phyloP scores from a whole-genome alignment of 345 rosid species.

The Gossypium turneri region DNA sequence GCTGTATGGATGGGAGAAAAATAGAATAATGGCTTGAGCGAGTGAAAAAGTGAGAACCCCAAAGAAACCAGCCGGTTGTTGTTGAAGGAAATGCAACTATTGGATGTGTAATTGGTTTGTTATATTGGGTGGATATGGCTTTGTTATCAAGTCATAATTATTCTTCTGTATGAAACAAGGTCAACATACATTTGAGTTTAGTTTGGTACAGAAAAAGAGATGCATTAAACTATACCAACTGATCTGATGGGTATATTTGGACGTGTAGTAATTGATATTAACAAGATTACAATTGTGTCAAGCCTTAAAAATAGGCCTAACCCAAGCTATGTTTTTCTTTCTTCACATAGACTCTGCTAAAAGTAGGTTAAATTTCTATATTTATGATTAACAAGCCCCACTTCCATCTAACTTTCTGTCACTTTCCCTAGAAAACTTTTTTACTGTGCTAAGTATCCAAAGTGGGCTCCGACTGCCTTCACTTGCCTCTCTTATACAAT shows the following conservation, averaged over 20 bases:
- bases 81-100: constrained; percentile 13
- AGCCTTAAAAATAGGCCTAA: not conserved
- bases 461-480: constrained; percentile 16
- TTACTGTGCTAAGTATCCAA: constrained; percentile 8
- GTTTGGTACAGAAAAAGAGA: constrained; percentile 22
- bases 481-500: constrained; percentile 25
- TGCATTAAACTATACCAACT: not conserved
- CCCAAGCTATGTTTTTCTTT: not conserved
- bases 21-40: too few species aligned
- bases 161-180: constrained; percentile 23
- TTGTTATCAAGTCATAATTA: constrained; percentile 36
- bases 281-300: not conserved
- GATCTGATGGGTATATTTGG: constrained; percentile 13
- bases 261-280: constrained; percentile 7
- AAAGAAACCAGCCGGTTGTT: not conserved
- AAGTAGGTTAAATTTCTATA: constrained; percentile 25
- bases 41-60: not conserved
- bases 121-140: constrained; percentile 35
- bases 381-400: not conserved
- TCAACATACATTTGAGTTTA: constrained; percentile 17
- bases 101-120: constrained; percentile 19
- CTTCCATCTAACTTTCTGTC: not conserved
- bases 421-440: constrained; percentile 9
- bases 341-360: constrained; percentile 7
- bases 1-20: constrained; percentile 3